Conservation (phyloP, 179 eudicot species). For the Amaranthus tricolor region DNA sequence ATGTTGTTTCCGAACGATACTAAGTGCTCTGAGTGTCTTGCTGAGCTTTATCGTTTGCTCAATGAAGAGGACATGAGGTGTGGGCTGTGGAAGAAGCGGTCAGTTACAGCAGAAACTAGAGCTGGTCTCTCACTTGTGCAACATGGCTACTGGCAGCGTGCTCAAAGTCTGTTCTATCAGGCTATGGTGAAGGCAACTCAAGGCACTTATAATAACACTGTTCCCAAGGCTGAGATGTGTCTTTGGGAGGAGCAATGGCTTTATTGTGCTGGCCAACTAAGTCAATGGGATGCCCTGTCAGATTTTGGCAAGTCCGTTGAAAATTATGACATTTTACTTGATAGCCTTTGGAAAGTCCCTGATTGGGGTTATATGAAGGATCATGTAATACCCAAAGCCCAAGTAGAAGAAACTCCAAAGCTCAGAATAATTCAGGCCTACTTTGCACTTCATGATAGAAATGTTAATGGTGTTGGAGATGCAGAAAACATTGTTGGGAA, state of each 20-base stretch:
- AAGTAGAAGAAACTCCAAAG: slow-evolving; percentile 97
- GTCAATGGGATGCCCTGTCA: slow-evolving; percentile 94
- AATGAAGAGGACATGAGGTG: slow-evolving; percentile 99
- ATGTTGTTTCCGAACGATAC: slow-evolving; percentile 85
- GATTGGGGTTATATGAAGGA: slow-evolving; percentile 96
- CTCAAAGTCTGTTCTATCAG: slow-evolving; percentile 94
- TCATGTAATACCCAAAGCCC: slow-evolving; percentile 91
- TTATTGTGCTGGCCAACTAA: slow-evolving; percentile 88
- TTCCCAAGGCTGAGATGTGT: slow-evolving; percentile 99
- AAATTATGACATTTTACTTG: slow-evolving; percentile 88
- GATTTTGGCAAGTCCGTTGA: slow-evolving; percentile 94
- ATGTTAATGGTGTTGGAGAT: slow-evolving; percentile 75
- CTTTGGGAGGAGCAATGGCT: slow-evolving; percentile 99
- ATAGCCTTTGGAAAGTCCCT: slow-evolving; percentile 97
- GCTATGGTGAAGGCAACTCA: slow-evolving; percentile 99
- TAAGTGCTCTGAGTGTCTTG: slow-evolving; percentile 95
- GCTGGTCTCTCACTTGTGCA: slow-evolving; percentile 97
- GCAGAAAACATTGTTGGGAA: slow-evolving; percentile 90
- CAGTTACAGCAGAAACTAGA: slow-evolving; percentile 93
- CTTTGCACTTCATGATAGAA: slow-evolving; percentile 95
- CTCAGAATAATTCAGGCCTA: slow-evolving; percentile 88
- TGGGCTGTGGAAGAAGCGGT: slow-evolving; percentile 95
- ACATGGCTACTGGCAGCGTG: slow-evolving; percentile 99
- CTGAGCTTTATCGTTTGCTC: slow-evolving; percentile 95
- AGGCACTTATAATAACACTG: slow-evolving; percentile 93